phyloP scores from a whole-genome alignment of 495 filamentous ascomycete genomes.

The Cudoniella acicularis region DNA sequence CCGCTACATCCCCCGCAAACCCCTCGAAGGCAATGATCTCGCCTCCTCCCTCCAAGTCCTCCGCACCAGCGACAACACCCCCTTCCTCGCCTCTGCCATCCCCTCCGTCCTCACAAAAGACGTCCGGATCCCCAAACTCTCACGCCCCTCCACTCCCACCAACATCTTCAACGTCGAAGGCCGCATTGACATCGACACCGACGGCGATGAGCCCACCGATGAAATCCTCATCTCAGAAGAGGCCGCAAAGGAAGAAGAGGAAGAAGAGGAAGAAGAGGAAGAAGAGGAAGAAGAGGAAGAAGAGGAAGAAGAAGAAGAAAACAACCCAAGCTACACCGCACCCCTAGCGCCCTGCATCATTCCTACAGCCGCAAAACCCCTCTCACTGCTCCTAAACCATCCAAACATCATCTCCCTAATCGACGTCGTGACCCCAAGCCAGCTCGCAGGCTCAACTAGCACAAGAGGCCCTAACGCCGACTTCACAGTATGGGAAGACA shows the following conservation, averaged over 20 bases:
- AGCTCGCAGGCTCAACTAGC: not conserved
- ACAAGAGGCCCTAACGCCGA: conserved; percentile 4
- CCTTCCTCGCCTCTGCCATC: conserved; percentile 15
- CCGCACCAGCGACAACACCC: conserved; percentile 21
- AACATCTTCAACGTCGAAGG: too few relatives aligned
- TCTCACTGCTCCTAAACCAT: conserved; percentile 24
- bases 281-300: too few relatives aligned
- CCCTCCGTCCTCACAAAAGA: not conserved
- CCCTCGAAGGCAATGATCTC: not conserved
- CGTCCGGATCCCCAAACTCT: not conserved
- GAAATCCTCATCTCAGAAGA: too few relatives aligned
- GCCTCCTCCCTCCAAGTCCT: conserved; percentile 19
- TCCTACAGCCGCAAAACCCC: conserved; percentile 7
- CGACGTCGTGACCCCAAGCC: conserved; percentile 11
- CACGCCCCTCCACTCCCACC: not conserved
- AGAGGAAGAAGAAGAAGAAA: too few relatives aligned
- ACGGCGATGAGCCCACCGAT: not conserved
- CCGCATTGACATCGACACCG: too few relatives aligned
- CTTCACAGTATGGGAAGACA: conserved; percentile 24
- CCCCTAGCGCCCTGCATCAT: conserved; percentile 16
- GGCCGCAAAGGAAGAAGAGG: too few relatives aligned
- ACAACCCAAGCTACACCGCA: conserved; percentile 1
- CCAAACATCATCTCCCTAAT: conserved; percentile 25
- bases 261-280: too few relatives aligned
- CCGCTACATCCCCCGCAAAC: conserved; percentile 17